Percentiles rank a stretch among this genome's conserved stretches.
phyloP scores from a whole-genome alignment of 108 stramenopile species.

The Tribonema minus region DNA sequence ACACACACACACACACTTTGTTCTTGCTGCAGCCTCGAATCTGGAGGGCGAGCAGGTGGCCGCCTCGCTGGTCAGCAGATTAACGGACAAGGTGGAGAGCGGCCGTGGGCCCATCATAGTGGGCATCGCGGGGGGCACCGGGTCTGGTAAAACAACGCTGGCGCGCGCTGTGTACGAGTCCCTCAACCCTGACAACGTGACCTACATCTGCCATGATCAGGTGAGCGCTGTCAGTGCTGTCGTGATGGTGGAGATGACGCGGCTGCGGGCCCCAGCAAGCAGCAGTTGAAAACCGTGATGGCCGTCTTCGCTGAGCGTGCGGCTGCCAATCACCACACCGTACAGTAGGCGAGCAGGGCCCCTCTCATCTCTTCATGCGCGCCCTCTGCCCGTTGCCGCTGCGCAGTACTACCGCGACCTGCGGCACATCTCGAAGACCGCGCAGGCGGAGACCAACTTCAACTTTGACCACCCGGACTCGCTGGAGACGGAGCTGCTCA shows the following conservation, averaged over 20 bases:
- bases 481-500: conserved; percentile 80
- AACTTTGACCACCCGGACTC: conserved; percentile 94
- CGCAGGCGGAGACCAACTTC: conserved; percentile 73
- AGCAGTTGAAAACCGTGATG: too few species aligned
- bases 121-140: conserved; percentile 55
- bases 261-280: too few species aligned
- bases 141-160: conserved; percentile 70
- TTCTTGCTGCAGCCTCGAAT: background rate
- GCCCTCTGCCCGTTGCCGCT: conserved; percentile 10
- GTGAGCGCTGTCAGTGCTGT: too few species aligned
- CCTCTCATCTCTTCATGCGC: too few species aligned
- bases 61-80: background rate
- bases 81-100: background rate
- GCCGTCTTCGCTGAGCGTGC: too few species aligned
- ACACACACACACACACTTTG: background rate
- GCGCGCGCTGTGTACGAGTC: conserved; percentile 65
- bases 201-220: conserved; percentile 68
- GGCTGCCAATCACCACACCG: too few species aligned
- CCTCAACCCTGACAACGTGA: conserved; percentile 65
- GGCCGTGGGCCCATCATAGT: conserved; percentile 35
- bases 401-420: conserved; percentile 65
- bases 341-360: too few species aligned
- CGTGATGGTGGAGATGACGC: too few species aligned
- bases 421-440: conserved; percentile 68
- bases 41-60: background rate